Evolutionary conservation across 441 rosid genomes (phyloP).

Genomic region (Geranium incanum): DNA sequence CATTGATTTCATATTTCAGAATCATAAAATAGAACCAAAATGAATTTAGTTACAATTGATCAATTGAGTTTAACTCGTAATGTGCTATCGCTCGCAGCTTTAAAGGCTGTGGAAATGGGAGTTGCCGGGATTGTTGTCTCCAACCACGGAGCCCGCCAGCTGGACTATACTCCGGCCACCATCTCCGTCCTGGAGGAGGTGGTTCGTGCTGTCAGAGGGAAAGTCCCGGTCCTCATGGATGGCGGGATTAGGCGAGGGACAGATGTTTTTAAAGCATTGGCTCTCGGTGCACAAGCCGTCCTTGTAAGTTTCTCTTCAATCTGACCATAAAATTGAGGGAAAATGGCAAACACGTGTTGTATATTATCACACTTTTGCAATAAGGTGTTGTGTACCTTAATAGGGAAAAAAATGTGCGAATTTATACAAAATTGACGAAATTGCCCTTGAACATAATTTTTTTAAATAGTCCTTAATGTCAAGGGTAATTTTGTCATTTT

Average conservation of each 20-base stretch:
- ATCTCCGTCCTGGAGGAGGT: constrained; percentile 92
- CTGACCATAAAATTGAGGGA: background rate
- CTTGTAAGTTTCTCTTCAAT: constrained; percentile 48
- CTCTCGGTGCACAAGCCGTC: constrained; percentile 89
- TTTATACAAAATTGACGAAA: background rate
- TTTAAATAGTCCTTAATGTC: too few relatives aligned
- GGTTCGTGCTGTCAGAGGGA: constrained; percentile 77
- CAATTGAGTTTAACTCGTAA: too few relatives aligned
- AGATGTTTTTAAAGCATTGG: constrained; percentile 88
- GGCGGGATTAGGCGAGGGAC: constrained; percentile 87
- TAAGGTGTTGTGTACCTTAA: background rate
- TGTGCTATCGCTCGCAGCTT: constrained; percentile 41
- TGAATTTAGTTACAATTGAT: too few relatives aligned
- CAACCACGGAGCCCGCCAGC: constrained; percentile 96
- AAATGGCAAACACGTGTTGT: background rate
- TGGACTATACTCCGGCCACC: constrained; percentile 87
- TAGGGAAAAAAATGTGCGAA: background rate
- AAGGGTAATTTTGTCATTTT: too few relatives aligned
- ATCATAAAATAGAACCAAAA: too few relatives aligned
- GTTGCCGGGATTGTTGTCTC: constrained; percentile 91
- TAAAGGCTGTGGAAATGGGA: constrained; percentile 63
- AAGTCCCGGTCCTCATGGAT: constrained; percentile 73
- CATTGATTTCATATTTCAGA: too few relatives aligned
- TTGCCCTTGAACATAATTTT: too few relatives aligned
- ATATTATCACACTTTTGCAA: too few relatives aligned